Base-by-base conservation (phyloP, 371 early-diverging fungal genomes). In the Mortierella sp. region DNA sequence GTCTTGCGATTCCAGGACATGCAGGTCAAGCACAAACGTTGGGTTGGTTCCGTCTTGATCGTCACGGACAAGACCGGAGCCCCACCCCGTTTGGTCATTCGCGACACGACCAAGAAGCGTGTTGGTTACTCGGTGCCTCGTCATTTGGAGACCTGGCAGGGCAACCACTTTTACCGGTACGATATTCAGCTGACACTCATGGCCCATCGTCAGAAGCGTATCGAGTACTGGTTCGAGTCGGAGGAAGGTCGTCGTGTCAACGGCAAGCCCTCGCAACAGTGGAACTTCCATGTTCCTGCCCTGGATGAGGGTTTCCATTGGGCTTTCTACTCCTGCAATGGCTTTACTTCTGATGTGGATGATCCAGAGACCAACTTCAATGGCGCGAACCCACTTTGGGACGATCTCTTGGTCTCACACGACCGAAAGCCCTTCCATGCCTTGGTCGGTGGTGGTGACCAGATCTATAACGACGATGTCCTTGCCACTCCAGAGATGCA, bases 371-470 rank as follows among this genome's bases (percentile, higher is more conserved):
- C 25, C 15, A 76, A 84, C 73, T 75, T 85, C 61, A 86, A 86
- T 45, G 92, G 92, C 37, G 85, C 87, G 46, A 83, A 88, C 56
- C 89, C 90, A 0, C 81, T 95, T 29, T 95, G 95, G 95, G 88
- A 87, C 62, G 95, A 94, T 82, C 83, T 95, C 7, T 64, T 93
- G 75, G 77, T 82, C 19, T 58, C 70, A 1, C 70, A 70, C 60
- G 64, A 70, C 59, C 16, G 26, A 25, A 64, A 70, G 60, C 70
- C 70, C 64, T 70, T 70, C 70, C 70, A 94, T 74, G 88, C 88
- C 26, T 82, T 90, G 84, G 74, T 95, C 25, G 94, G 95, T 59
- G 94, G 94, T 47, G 96, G 95, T 29, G 95, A 95, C 75, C 96
- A 95, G 80, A 72, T 95, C 46, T 94, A 95, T 69, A 83, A 87